Conservation (phyloP, 495 filamentous ascomycete species). For the Recurvomyces mirabilis region DNA sequence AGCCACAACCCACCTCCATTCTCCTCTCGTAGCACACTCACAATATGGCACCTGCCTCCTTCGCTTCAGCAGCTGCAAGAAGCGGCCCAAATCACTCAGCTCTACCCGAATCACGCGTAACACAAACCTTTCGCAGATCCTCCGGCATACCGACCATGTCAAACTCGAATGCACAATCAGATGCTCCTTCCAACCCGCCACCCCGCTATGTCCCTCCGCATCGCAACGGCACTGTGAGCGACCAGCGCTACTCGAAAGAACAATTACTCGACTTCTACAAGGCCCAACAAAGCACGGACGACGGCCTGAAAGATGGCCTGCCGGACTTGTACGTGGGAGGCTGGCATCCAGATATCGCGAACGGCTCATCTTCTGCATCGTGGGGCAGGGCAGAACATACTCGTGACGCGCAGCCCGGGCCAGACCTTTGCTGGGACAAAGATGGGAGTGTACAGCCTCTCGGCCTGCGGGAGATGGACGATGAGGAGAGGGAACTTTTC, state of each 20-base stretch:
- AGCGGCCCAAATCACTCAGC: constrained; percentile 27
- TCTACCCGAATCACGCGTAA: constrained; percentile 67
- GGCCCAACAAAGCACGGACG: constrained; percentile 41
- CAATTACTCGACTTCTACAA: constrained; percentile 69
- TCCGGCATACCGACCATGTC: constrained; percentile 52
- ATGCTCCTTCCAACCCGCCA: constrained; percentile 35
- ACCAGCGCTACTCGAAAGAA: constrained; percentile 68
- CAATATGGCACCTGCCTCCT: constrained; percentile 32
- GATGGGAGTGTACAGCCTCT: constrained; percentile 62
- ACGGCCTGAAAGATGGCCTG: constrained; percentile 49
- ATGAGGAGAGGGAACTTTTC: constrained; percentile 80
- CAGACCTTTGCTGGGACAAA: constrained; percentile 82
- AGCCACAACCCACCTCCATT: too few species aligned
- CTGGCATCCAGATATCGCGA: constrained; percentile 62
- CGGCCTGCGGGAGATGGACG: constrained; percentile 61
- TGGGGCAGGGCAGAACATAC: constrained; percentile 63
- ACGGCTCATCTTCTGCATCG: constrained; percentile 48
- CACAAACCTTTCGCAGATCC: constrained; percentile 74
- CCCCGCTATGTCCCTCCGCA: constrained; percentile 49
- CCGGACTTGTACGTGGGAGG: constrained; percentile 59
- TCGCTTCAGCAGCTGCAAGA: constrained; percentile 33
- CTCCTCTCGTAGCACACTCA: not conserved
- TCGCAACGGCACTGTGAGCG: constrained; percentile 46
- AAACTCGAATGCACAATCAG: constrained; percentile 12
- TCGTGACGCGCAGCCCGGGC: constrained; percentile 51